These are phyloP conservation scores for Haematococcus lacustris DNA, from an alignment of 139 green algal genomes.

Conservation along the genomic window DNA sequence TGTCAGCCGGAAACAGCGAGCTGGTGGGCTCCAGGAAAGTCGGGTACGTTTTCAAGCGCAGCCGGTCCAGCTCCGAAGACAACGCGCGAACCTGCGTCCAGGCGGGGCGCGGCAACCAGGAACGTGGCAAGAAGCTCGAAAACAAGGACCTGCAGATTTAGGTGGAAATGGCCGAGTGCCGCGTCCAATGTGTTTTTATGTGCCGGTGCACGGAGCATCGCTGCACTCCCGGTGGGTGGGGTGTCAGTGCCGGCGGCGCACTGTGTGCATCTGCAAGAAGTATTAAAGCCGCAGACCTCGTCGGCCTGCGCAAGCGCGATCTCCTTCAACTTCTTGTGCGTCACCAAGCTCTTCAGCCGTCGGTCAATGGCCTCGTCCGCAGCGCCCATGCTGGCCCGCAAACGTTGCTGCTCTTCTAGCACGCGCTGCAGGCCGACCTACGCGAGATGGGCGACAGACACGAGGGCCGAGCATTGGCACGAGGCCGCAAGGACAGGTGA, in stretches of 20 bases:
- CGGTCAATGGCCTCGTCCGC: constrained; percentile 9
- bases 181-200: too few species aligned
- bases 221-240: too few species aligned
- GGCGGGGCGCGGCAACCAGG: not conserved
- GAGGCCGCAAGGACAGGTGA: too few species aligned
- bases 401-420: constrained; percentile 33
- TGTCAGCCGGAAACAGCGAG: not conserved
- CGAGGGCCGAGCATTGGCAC: too few species aligned
- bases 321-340: constrained; percentile 54
- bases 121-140: not conserved
- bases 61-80: constrained; percentile 30
- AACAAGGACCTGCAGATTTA: too few species aligned
- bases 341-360: constrained; percentile 46
- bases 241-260: too few species aligned
- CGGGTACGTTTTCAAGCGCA: constrained; percentile 50
- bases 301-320: constrained; percentile 46
- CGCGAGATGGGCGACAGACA: too few species aligned
- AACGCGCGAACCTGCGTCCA: constrained; percentile 16
- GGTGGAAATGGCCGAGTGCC: too few species aligned
- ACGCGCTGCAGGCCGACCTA: too few species aligned
- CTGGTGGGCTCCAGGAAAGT: constrained; percentile 33
- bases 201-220: too few species aligned
- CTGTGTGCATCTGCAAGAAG: too few species aligned
- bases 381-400: constrained; percentile 25
- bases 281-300: too few species aligned